A percentile compares a stretch with the other conserved stretches of the same genome.
These are phyloP conservation scores for Diaporthe australafricana DNA, from an alignment of 2,329 filamentous ascomycete genomes.

Conservation along the genomic window DNA sequence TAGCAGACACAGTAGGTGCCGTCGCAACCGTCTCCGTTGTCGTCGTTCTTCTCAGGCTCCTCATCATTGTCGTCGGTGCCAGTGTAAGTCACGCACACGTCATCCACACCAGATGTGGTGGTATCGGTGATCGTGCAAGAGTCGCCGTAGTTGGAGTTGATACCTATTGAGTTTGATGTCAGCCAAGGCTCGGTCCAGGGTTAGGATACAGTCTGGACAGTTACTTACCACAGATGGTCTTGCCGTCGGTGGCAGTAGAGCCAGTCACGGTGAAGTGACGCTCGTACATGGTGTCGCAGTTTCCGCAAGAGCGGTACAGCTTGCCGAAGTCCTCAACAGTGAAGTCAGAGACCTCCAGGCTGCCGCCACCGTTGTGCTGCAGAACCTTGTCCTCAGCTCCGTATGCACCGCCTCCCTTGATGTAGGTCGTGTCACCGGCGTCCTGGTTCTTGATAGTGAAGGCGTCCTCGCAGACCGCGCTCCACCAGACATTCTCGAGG, in stretches of 20 bases:
- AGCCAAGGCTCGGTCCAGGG: neutral
- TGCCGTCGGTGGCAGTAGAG: conserved; percentile 54
- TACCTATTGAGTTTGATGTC: conserved; percentile 49
- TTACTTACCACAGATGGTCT: conserved; percentile 32
- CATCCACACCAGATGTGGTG: neutral
- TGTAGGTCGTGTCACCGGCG: conserved; percentile 47
- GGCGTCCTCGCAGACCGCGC: conserved; percentile 50
- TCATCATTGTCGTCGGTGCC: conserved; percentile 23
- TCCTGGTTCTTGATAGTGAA: conserved; percentile 49
- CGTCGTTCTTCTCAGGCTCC: conserved; percentile 22
- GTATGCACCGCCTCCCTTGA: conserved; percentile 52
- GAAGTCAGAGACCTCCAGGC: conserved; percentile 51
- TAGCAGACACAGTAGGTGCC: conserved; percentile 29
- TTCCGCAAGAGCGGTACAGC: conserved; percentile 60
- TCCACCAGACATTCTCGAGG: conserved; percentile 50
- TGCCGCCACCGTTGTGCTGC: conserved; percentile 53
- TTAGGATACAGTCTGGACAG: neutral
- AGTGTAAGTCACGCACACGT: conserved; percentile 26
- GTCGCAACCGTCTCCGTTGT: conserved; percentile 26
- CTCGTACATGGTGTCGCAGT: conserved; percentile 55
- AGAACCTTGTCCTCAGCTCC: conserved; percentile 50
- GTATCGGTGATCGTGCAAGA: conserved; percentile 40
- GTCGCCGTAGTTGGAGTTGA: conserved; percentile 62
- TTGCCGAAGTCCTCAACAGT: conserved; percentile 57
- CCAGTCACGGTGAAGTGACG: conserved; percentile 58